phyloP scores from a whole-genome alignment of 345 rosid species.

The Populus davidiana region DNA sequence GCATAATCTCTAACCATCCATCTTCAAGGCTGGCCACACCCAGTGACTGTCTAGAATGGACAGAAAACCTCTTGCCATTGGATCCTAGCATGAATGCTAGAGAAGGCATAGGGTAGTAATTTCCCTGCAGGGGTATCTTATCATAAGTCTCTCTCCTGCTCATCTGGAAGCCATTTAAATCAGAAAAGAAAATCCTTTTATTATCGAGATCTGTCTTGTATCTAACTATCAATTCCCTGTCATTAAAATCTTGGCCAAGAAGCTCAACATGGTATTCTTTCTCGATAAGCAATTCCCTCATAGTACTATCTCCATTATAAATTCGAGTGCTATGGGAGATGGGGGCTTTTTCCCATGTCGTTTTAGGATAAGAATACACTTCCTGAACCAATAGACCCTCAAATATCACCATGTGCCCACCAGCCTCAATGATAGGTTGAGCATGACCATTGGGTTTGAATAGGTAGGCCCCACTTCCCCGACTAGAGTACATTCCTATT shows the following conservation, averaged over 20 bases:
- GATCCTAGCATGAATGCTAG: constrained; percentile 90
- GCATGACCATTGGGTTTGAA: constrained; percentile 84
- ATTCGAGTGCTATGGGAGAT: constrained; percentile 76
- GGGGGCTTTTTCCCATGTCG: constrained; percentile 63
- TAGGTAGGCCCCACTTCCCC: constrained; percentile 86
- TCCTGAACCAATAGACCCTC: constrained; percentile 84
- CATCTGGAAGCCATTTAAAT: constrained; percentile 98
- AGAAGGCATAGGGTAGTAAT: constrained; percentile 97
- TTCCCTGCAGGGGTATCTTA: constrained; percentile 97
- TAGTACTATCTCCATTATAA: constrained; percentile 55
- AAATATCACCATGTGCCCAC: constrained; percentile 58
- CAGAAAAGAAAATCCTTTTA: constrained; percentile 69
- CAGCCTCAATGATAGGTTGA: constrained; percentile 52
- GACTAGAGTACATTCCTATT: constrained; percentile 70
- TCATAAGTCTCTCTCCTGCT: constrained; percentile 89
- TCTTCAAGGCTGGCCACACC: constrained; percentile 74
- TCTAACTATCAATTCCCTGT: constrained; percentile 79
- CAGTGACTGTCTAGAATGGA: constrained; percentile 85
- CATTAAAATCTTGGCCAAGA: constrained; percentile 56
- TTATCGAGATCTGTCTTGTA: constrained; percentile 74
- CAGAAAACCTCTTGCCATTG: constrained; percentile 72
- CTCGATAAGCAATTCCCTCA: constrained; percentile 63
- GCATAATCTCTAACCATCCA: constrained; percentile 97
- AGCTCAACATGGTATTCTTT: constrained; percentile 97
- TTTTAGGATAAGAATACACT: constrained; percentile 75